Base-by-base conservation (phyloP, 1,139 yeast species). In the Arxiozyma telluris region DNA sequence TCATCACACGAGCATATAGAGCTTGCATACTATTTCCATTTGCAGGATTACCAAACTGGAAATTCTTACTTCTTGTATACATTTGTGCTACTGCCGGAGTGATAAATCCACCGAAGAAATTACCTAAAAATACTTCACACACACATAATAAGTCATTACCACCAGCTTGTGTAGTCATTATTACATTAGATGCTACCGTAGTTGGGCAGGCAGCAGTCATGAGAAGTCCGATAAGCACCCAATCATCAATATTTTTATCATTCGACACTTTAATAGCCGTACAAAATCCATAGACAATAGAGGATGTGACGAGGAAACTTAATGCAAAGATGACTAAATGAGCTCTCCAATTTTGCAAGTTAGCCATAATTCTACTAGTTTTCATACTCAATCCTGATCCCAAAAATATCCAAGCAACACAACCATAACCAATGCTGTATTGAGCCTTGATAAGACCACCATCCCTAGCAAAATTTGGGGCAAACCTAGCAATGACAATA, bases 151-250 rank as follows among this genome's bases (percentile, higher is more conserved):
- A 73, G 58, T 82, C 91, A 67, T 88, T 87, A 7, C 96, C 96
- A 61, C 84, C 83, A 0, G 95, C 91, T 55, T 76, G 77, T 53
- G 79, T 79, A n/a, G 97, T 89, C 96, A 89, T 88, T 30, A 89
- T 91, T 50, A 89, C 96, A 67, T 89, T 89, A 4, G 91, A 89
- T 0, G 93, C 82, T 21, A 89, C 95, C 0, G 96, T 89, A 17
- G 96, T 90, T 44, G 96, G 96, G 68, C 95, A 87, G 5, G 93
- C 80, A 49, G 87, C 87, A 1, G 95, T 86, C 49, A 88, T 85
- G 42, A 90, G 79, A 59, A 89, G 71, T 0, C 97, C 96, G 54
- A 80, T 87, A 47, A 89, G 73, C 59, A 88, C 75, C 87, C 93
- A 87, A 38, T 79, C 76, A 61, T 84, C 84, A 42, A 89, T 87